Evolutionary conservation across 768 basidiomycete genomes (phyloP).

Genomic region (Termitomyces sp.): DNA sequence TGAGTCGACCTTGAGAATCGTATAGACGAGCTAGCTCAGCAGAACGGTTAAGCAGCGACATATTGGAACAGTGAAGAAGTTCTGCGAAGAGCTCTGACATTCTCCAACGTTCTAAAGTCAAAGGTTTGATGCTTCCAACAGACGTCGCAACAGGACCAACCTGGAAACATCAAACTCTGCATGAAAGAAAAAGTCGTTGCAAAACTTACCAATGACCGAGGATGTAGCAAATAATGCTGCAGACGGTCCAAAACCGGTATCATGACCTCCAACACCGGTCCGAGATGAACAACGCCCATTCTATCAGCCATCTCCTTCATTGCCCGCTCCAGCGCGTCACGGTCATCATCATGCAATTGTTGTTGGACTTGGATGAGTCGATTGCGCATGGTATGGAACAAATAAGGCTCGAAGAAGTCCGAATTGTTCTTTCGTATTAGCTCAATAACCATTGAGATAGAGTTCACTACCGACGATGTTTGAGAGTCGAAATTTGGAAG

Average conservation of each 20-base stretch:
- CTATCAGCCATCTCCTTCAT: constrained; percentile 80
- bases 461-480: constrained; percentile 78
- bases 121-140: constrained; percentile 65
- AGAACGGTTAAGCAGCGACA: constrained; percentile 88
- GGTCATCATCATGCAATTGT: constrained; percentile 54
- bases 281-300: constrained; percentile 89
- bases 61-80: constrained; percentile 95
- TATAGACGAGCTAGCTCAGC: constrained; percentile 65
- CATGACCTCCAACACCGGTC: constrained; percentile 71
- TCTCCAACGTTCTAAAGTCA: constrained; percentile 93
- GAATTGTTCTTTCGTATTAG: constrained; percentile 97
- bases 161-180: constrained; percentile 26
- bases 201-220: constrained; percentile 68
- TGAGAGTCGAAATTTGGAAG: constrained; percentile 44
- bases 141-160: constrained; percentile 66
- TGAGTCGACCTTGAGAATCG: constrained; percentile 76
- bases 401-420: constrained; percentile 96
- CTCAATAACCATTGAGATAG: constrained; percentile 87
- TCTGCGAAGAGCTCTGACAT: constrained; percentile 97
- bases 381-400: constrained; percentile 91
- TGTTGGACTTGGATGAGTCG: constrained; percentile 86
- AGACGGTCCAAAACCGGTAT: constrained; percentile 64
- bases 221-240: constrained; percentile 61
- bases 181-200: background rate
- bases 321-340: constrained; percentile 62